Conservation (phyloP, 164 flowering plant genomes). For the Amborella trichopoda region DNA sequence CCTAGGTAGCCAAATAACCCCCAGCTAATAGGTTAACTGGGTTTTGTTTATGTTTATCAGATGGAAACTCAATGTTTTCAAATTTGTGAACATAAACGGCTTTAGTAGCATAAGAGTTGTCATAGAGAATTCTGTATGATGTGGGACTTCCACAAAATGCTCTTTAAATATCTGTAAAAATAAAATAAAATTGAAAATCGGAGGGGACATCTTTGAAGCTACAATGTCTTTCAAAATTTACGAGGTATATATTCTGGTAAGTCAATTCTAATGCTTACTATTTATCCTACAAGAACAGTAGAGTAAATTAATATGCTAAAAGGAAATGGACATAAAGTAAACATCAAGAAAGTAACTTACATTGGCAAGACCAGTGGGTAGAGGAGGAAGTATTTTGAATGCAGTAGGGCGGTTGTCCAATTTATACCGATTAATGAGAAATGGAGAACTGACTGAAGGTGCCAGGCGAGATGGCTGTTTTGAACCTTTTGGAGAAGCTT, state of each 20-base stretch:
- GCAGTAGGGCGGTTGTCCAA: conserved; percentile 77
- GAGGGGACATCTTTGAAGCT: too few relatives aligned
- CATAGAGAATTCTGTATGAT: too few relatives aligned
- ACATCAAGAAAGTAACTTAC: conserved; percentile 32
- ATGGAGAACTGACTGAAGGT: conserved; percentile 24
- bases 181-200: too few relatives aligned
- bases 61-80: too few relatives aligned
- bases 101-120: too few relatives aligned
- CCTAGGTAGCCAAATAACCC: too few relatives aligned
- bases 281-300: not conserved
- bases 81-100: too few relatives aligned
- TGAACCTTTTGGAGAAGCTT: conserved; percentile 26
- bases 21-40: too few relatives aligned
- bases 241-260: not conserved
- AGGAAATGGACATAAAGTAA: not conserved
- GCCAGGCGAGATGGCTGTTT: conserved; percentile 34
- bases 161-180: too few relatives aligned
- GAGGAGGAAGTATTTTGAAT: conserved; percentile 61
- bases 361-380: conserved; percentile 63
- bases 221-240: not conserved
- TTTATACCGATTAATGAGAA: conserved; percentile 46
- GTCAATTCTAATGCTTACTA: not conserved
- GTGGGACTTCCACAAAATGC: too few relatives aligned
- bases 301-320: not conserved
- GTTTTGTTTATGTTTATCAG: too few relatives aligned